Conservation (phyloP, 106 monocot species). For the Platanthera zijinensis region DNA sequence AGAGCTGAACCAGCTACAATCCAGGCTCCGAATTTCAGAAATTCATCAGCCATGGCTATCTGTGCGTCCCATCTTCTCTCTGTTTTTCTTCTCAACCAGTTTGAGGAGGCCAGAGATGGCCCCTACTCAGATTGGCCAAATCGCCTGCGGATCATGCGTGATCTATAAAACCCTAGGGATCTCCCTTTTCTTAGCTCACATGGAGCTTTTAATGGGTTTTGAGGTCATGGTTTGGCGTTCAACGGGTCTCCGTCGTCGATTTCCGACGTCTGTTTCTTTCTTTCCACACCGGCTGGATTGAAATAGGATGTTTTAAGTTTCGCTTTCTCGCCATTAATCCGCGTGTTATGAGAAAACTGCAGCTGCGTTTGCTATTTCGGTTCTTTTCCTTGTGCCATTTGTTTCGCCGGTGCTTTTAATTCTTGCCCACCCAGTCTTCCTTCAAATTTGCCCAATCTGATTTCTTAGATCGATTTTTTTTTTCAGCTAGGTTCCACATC, state of each 20-base stretch:
- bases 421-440: neutral
- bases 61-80: neutral
- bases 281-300: neutral
- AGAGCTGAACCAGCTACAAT: too few species aligned
- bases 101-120: too few species aligned
- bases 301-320: neutral
- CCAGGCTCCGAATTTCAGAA: neutral
- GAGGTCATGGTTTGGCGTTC: neutral
- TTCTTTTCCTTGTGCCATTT: conserved; percentile 1
- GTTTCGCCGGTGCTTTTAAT: neutral
- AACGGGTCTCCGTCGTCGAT: neutral
- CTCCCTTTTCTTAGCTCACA: neutral
- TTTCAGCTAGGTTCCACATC: neutral
- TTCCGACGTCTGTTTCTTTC: neutral
- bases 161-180: neutral
- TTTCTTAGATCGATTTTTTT: neutral
- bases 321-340: neutral
- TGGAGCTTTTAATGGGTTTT: conserved; percentile 1
- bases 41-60: neutral
- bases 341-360: neutral
- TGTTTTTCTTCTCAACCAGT: neutral
- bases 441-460: neutral
- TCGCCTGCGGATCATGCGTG: neutral
- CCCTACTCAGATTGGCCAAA: neutral
- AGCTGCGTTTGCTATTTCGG: neutral